Base-by-base conservation (phyloP, 1,284 basidiomycete species). In the Ceratobasidium sp. region DNA sequence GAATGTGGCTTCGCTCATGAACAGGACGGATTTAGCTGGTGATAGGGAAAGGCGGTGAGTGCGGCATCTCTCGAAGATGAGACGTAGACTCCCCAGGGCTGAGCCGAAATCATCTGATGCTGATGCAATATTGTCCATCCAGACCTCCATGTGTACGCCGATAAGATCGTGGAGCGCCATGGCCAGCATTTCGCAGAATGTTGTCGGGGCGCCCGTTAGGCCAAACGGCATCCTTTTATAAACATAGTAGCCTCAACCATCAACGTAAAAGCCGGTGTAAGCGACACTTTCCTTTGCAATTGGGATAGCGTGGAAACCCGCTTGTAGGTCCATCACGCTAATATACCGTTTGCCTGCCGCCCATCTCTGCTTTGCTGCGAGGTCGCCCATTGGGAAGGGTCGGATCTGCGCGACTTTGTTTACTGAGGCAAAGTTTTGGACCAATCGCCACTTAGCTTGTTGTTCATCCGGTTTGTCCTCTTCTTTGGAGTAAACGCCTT, bases 351-450 rank as follows among this genome's bases (percentile, higher is more conserved):
- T 59, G 3, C 80, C 77, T 23, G 70, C 67, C 33, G 70, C 68
- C 9, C 40, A 20, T 54, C 64, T 48, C 15, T 78, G 67, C 23
- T 77, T 79, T 20, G 46, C 46, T 28, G 57, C 50, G 1, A 78
- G 46, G 62, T 76, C 57, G 23, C 76, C 77, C 40, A 66, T 73
- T 13, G 52, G 77, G 69, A 79, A 70, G n/a, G 64, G 66, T 42
- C 75, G 70, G 1, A 81, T 68, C 59, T 80, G 56, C 9, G 80
- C 80, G 12, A 76, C 80, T 57, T 76, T 67, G 77, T 82, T 82
- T 17, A 82, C 54, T 42, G 67, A 42, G 44, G 52, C 54, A 56
- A 79, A 81, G 28, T 78, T 79, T 44, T 82, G 81, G 44, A 65
- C 68, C 2, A 81, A 61, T 40, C 78, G 42, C 79, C 79, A 81